These are phyloP conservation scores for Coccomyxa sp. DNA, from an alignment of 139 green algal species.

Conservation along the genomic window DNA sequence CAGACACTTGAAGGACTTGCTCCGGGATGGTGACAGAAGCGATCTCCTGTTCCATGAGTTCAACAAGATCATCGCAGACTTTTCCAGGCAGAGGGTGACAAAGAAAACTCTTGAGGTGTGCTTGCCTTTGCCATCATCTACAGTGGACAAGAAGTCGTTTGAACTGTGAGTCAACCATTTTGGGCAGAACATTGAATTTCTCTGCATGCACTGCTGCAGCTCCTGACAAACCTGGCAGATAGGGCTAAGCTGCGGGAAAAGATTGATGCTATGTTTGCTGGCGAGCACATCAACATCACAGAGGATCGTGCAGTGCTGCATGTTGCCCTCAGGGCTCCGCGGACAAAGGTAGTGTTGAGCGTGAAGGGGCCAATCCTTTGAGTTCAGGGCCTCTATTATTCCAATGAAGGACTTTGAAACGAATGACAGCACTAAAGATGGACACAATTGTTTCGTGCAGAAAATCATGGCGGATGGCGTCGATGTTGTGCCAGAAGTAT, in stretches of 20 bases:
- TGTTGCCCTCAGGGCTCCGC: slow-evolving; percentile 80
- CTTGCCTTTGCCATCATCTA: neutral
- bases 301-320: slow-evolving; percentile 97
- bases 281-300: slow-evolving; percentile 92
- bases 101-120: slow-evolving; percentile 78
- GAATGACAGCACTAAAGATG: neutral
- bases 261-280: slow-evolving; percentile 93
- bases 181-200: neutral
- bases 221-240: slow-evolving; percentile 68
- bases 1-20: slow-evolving; percentile 84
- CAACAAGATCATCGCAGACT: slow-evolving; percentile 86
- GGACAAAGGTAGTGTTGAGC: slow-evolving; percentile 50
- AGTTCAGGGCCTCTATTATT: too few relatives aligned
- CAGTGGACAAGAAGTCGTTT: neutral
- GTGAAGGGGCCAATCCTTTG: neutral
- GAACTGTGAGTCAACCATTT: neutral
- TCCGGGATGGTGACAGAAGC: slow-evolving; percentile 72
- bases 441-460: slow-evolving; percentile 27
- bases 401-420: too few relatives aligned
- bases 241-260: slow-evolving; percentile 76
- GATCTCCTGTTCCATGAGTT: slow-evolving; percentile 76
- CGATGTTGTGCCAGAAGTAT: slow-evolving; percentile 96
- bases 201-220: slow-evolving; percentile 33
- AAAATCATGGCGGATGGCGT: slow-evolving; percentile 75
- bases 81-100: slow-evolving; percentile 85